These are phyloP conservation scores for Erigeron canadensis DNA, from an alignment of 129 eudicot genomes.

Conservation along the genomic window DNA sequence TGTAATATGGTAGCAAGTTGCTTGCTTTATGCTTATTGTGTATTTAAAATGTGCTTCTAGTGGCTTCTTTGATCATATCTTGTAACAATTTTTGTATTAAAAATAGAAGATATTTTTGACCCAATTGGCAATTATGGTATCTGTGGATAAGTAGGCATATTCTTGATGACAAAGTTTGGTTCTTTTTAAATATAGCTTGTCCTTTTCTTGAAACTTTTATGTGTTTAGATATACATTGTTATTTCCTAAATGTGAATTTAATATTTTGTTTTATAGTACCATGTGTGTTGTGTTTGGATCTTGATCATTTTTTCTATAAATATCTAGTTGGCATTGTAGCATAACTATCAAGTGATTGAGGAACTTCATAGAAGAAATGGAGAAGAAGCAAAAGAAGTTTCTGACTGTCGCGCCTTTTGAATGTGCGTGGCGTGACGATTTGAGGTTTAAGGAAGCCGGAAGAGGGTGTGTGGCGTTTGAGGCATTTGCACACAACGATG, in stretches of 20 bases:
- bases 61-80: constrained; percentile 28
- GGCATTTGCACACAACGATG: constrained; percentile 96
- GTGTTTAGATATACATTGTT: constrained; percentile 22
- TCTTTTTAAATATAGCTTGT: constrained; percentile 8
- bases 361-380: constrained; percentile 35
- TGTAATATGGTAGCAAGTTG: constrained; percentile 28
- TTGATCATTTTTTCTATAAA: constrained; percentile 11
- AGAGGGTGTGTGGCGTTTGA: constrained; percentile 96
- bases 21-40: constrained; percentile 18
- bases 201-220: constrained; percentile 19
- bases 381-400: constrained; percentile 71
- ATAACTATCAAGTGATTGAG: constrained; percentile 23
- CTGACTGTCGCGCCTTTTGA: constrained; percentile 94
- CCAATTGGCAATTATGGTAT: background rate
- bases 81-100: background rate
- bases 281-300: constrained; percentile 21
- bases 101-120: constrained; percentile 16
- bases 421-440: constrained; percentile 91
- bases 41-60: constrained; percentile 17
- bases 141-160: constrained; percentile 35
- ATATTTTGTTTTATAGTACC: constrained; percentile 10
- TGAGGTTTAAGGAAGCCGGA: constrained; percentile 92
- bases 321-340: constrained; percentile 14
- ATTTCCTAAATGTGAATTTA: constrained; percentile 11
- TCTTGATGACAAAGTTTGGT: constrained; percentile 12